Evolutionary conservation across 2,329 filamentous ascomycete species (phyloP).

Genomic region (Hyphodiscus sp.): DNA sequence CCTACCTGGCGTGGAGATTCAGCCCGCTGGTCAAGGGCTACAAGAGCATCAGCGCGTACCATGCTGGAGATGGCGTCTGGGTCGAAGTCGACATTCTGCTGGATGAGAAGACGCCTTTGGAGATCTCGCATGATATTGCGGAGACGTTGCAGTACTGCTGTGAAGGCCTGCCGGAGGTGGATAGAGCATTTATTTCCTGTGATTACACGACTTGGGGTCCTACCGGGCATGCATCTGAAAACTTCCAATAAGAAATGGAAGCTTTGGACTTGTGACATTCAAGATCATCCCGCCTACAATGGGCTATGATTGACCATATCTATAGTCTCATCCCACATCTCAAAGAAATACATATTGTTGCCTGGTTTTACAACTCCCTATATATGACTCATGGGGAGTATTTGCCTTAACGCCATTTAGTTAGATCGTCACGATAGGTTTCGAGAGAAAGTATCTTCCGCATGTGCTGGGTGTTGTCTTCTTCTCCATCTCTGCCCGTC

Average conservation of each 20-base stretch:
- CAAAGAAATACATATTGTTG: too few relatives aligned
- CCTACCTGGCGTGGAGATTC: slow-evolving; percentile 50
- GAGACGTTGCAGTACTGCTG: slow-evolving; percentile 56
- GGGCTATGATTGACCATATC: too few relatives aligned
- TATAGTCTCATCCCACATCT: too few relatives aligned
- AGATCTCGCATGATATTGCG: slow-evolving; percentile 47
- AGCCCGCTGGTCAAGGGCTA: slow-evolving; percentile 42
- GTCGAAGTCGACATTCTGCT: slow-evolving; percentile 53
- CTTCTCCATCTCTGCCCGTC: too few relatives aligned
- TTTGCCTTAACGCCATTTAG: too few relatives aligned
- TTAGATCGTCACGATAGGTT: too few relatives aligned
- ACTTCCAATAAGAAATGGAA: slow-evolving; percentile 1
- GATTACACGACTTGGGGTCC: slow-evolving; percentile 29
- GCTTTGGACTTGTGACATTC: too few relatives aligned
- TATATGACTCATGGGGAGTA: too few relatives aligned
- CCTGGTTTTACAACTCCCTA: too few relatives aligned
- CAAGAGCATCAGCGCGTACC: slow-evolving; percentile 47
- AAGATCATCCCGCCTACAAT: too few relatives aligned
- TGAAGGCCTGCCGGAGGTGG: slow-evolving; percentile 37
- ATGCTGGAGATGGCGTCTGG: slow-evolving; percentile 54
- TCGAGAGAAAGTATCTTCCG: too few relatives aligned
- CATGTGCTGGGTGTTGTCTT: too few relatives aligned
- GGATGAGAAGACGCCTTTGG: slow-evolving; percentile 42
- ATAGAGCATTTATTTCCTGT: slow-evolving; percentile 31
- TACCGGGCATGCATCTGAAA: slow-evolving; percentile 19